Evolutionary conservation across 306 rosid genomes (phyloP).

Genomic region (Fagus sylvatica): DNA sequence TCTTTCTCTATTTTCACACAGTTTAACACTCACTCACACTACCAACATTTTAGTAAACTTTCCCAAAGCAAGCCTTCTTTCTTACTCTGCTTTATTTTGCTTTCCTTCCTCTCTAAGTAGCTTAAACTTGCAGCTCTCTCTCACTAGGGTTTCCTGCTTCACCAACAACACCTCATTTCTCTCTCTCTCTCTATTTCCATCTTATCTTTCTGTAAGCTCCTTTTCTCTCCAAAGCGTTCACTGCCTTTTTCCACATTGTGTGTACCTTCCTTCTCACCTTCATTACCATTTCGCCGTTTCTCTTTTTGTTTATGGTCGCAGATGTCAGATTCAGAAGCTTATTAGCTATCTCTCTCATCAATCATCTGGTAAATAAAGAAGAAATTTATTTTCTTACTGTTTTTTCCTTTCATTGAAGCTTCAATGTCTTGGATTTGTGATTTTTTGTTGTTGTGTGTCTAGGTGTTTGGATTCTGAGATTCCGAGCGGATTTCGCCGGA

Average conservation of each 20-base stretch:
- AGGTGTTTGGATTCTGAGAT: conserved; percentile 19
- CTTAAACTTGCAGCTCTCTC: conserved; percentile 43
- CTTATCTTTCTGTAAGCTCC: conserved; percentile 15
- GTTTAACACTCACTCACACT: not conserved
- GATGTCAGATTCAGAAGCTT: conserved; percentile 8
- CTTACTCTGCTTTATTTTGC: conserved; percentile 4
- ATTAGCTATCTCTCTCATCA: too few relatives aligned
- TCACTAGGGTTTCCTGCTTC: not conserved
- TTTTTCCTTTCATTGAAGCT: not conserved
- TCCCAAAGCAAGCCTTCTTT: not conserved
- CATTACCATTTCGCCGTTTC: not conserved
- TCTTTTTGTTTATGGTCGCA: not conserved
- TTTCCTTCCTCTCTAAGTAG: conserved; percentile 36
- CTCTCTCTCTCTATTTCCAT: conserved; percentile 12
- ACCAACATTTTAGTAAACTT: not conserved
- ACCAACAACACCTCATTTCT: not conserved
- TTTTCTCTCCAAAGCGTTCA: not conserved
- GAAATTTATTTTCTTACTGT: too few relatives aligned
- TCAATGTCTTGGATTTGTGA: not conserved
- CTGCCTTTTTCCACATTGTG: not conserved
- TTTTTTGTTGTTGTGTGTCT: not conserved
- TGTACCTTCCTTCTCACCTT: not conserved
- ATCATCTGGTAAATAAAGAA: too few relatives aligned
- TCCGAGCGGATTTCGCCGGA: conserved; percentile 20
- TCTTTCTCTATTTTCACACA: too few relatives aligned